These are phyloP conservation scores for Cydonia oblonga DNA, from an alignment of 331 rosid species.

Conservation along the genomic window DNA sequence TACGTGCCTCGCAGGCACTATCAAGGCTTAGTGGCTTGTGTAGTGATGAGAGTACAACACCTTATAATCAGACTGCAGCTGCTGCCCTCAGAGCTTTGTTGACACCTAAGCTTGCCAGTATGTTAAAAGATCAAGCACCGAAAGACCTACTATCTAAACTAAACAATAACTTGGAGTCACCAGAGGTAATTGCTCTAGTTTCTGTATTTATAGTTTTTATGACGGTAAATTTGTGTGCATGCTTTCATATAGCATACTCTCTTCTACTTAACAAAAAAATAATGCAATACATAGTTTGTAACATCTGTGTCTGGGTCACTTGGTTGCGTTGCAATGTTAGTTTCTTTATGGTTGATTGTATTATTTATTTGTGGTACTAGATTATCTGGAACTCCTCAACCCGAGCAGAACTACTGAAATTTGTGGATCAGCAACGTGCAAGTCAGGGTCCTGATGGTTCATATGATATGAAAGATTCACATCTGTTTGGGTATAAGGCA, in stretches of 20 bases:
- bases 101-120: conserved; percentile 88
- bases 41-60: conserved; percentile 50
- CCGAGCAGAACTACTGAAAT: conserved; percentile 77
- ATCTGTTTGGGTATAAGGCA: conserved; percentile 56
- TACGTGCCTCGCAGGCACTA: conserved; percentile 66
- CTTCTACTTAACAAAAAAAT: no score
- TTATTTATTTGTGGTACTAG: conserved; percentile 25
- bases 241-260: not conserved
- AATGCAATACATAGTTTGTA: not conserved
- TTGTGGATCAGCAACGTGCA: conserved; percentile 92
- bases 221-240: not conserved
- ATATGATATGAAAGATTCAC: conserved; percentile 68
- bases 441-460: conserved; percentile 92
- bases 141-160: conserved; percentile 80
- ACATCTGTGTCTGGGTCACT: not conserved
- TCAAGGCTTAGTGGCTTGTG: conserved; percentile 91
- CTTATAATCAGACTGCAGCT: conserved; percentile 64
- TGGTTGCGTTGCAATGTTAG: conserved; percentile 8
- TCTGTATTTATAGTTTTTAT: not conserved
- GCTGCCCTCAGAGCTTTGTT: conserved; percentile 68
- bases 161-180: conserved; percentile 86
- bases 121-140: conserved; percentile 78
- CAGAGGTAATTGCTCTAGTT: conserved; percentile 51
- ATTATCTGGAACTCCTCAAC: conserved; percentile 97
- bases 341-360: conserved; percentile 1